A percentile compares a stretch with the other conserved stretches of the same genome.
These are phyloP conservation scores for Annulohypoxylon maeteangense DNA, from an alignment of 495 filamentous ascomycete genomes.

Conservation along the genomic window DNA sequence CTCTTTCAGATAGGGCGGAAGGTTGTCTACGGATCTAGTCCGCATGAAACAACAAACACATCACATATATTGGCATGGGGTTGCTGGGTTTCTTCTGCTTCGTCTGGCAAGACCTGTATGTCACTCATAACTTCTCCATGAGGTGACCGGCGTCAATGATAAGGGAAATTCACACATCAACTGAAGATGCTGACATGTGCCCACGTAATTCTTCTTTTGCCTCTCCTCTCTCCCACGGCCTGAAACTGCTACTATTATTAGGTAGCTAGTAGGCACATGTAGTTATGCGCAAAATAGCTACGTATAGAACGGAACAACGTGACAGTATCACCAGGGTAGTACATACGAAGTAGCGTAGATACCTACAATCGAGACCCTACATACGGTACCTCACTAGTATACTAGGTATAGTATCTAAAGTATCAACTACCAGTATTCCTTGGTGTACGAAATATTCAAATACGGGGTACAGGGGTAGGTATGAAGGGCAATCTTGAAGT, in stretches of 20 bases:
- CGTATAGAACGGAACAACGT: no score
- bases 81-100: slow-evolving; percentile 61
- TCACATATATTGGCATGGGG: slow-evolving; percentile 55
- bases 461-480: background rate
- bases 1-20: slow-evolving; percentile 45
- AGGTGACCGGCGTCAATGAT: slow-evolving; percentile 58
- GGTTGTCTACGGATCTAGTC: slow-evolving; percentile 52
- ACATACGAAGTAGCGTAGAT: no score
- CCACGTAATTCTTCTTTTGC: background rate
- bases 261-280: no score
- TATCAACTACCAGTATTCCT: no score
- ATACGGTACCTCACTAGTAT: no score
- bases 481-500: background rate
- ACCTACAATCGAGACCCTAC: no score
- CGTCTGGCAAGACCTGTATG: slow-evolving; percentile 64
- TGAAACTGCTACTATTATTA: background rate
- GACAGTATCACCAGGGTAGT: no score
- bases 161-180: slow-evolving; percentile 45
- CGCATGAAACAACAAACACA: slow-evolving; percentile 55
- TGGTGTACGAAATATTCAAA: background rate
- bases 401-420: no score
- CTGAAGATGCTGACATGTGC: background rate
- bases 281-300: background rate
- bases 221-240: background rate
- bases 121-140: slow-evolving; percentile 55